phyloP scores from a whole-genome alignment of 108 stramenopile species.

The Conticribra weissflogii region DNA sequence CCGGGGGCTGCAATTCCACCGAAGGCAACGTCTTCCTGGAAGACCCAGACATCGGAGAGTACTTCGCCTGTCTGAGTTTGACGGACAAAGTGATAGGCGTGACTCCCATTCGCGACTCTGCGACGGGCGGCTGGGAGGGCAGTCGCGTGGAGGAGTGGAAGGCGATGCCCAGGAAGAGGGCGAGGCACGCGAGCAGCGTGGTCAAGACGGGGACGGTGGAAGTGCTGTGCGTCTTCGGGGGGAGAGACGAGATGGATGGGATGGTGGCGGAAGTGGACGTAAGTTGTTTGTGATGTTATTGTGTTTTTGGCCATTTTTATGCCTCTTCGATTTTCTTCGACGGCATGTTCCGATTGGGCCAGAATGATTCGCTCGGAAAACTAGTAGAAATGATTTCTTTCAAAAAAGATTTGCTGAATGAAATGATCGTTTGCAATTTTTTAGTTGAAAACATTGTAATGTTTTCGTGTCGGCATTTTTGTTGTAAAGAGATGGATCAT shows the following conservation, averaged over 20 bases:
- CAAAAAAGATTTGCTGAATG: too few relatives aligned
- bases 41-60: constrained; percentile 14
- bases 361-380: neutral
- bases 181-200: constrained; percentile 52
- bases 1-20: constrained; percentile 61
- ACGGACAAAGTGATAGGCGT: constrained; percentile 17
- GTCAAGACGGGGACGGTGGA: constrained; percentile 38
- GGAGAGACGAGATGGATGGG: constrained; percentile 47
- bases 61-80: constrained; percentile 25
- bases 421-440: too few relatives aligned
- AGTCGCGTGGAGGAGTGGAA: constrained; percentile 38
- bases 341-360: neutral
- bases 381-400: too few relatives aligned
- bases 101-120: constrained; percentile 11
- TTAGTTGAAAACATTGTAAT: too few relatives aligned
- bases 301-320: neutral
- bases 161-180: constrained; percentile 53
- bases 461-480: too few relatives aligned
- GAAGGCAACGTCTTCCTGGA: constrained; percentile 31
- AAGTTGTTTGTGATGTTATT: neutral
- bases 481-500: too few relatives aligned
- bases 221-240: constrained; percentile 55
- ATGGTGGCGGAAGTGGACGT: constrained; percentile 60
- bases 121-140: constrained; percentile 5
- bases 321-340: neutral